Percentiles rank a stretch among this genome's conserved stretches.
Evolutionary conservation across 352 stramenopile genomes (phyloP).

Genomic region (Blastocystis sp.): DNA sequence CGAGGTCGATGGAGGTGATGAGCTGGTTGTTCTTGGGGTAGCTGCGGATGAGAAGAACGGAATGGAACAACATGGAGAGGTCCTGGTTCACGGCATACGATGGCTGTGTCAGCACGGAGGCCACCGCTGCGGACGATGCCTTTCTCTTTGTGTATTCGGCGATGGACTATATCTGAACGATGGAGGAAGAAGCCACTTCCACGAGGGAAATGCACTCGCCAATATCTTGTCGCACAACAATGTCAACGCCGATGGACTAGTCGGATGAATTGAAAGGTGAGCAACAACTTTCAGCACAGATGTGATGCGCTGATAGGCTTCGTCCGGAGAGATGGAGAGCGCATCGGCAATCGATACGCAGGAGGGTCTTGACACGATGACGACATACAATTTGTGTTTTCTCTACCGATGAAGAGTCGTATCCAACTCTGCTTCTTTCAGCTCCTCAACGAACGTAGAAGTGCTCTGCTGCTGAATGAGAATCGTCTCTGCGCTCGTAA

Average conservation of each 20-base stretch:
- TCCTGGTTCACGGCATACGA: conserved; percentile 39
- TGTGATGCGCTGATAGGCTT: conserved; percentile 20
- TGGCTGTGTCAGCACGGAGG: neutral
- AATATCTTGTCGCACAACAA: conserved; percentile 52
- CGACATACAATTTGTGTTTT: conserved; percentile 14
- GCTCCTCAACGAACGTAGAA: conserved; percentile 19
- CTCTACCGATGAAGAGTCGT: neutral
- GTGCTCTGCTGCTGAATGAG: conserved; percentile 63
- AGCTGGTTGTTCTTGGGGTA: conserved; percentile 37
- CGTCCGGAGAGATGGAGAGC: neutral
- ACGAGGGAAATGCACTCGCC: conserved; percentile 34
- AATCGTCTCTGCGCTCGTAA: conserved; percentile 62
- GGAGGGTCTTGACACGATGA: conserved; percentile 41
- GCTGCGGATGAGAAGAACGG: neutral
- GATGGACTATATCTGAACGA: neutral
- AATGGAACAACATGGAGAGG: neutral
- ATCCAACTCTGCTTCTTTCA: conserved; percentile 16
- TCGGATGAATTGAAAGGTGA: neutral
- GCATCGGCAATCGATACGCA: conserved; percentile 36
- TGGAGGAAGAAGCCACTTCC: neutral
- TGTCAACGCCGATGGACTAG: conserved; percentile 32
- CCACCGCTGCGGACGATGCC: neutral
- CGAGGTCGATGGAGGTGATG: conserved; percentile 3
- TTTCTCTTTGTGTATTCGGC: conserved; percentile 7
- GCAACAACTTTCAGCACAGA: neutral